These are phyloP conservation scores for Salix exigua DNA, from an alignment of 345 rosid genomes.

Conservation along the genomic window DNA sequence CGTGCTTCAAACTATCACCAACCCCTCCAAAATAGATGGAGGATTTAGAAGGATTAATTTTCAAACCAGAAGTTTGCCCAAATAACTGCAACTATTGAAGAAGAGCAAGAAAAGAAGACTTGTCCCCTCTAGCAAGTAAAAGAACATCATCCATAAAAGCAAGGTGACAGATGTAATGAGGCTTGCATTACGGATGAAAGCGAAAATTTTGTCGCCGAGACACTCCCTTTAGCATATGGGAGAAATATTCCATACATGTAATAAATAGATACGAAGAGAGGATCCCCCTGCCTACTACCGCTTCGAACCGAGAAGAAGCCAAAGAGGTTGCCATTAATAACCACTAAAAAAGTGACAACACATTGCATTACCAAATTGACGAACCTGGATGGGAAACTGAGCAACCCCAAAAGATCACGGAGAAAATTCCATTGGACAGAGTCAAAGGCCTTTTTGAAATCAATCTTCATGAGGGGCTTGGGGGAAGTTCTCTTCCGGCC, in stretches of 20 bases:
- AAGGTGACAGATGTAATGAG: rapidly evolving
- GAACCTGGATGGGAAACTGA: rapidly evolving
- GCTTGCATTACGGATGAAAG: neutral
- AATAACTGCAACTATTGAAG: no score
- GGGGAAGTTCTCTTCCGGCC: rapidly evolving
- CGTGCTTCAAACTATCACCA: no score
- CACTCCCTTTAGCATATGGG: rapidly evolving
- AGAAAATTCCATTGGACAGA: no score
- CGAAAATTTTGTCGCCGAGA: rapidly evolving
- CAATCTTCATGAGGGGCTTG: no score
- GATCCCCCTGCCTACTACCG: neutral
- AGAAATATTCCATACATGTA: neutral
- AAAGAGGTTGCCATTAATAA: rapidly evolving
- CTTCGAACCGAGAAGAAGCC: rapidly evolving
- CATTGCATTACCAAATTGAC: no score
- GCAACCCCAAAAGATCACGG: rapidly evolving
- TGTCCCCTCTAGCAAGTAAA: no score
- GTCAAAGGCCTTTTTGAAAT: neutral
- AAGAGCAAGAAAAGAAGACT: no score
- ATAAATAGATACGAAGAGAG: neutral
- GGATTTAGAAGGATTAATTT: no score
- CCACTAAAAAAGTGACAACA: no score
- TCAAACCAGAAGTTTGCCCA: no score
- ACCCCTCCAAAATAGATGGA: no score
- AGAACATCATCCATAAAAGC: no score